Conservation (phyloP, 2,329 filamentous ascomycete species). For the Fusarium pininemorale region DNA sequence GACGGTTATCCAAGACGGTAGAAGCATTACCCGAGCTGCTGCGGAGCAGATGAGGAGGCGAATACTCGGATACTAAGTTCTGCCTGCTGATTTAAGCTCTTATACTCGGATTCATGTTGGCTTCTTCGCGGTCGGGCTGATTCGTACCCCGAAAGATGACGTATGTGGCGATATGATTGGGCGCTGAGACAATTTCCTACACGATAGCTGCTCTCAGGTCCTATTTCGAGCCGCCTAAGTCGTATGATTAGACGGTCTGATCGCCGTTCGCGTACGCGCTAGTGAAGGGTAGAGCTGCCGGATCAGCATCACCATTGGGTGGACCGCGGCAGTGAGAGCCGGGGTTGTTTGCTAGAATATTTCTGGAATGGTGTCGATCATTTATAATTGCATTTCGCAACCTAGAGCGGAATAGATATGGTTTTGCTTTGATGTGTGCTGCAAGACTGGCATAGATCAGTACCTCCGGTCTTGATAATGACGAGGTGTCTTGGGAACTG, state of each 20-base stretch:
- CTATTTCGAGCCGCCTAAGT: background rate
- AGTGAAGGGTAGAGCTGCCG: background rate
- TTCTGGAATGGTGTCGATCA: background rate
- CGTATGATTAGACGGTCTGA: background rate
- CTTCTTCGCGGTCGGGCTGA: background rate
- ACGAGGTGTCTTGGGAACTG: no score
- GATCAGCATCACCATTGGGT: background rate
- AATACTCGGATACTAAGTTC: background rate
- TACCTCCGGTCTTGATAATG: background rate
- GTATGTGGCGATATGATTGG: background rate
- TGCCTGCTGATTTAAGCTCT: no score
- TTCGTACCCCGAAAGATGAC: background rate
- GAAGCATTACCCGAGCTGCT: background rate
- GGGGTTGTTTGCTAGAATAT: background rate
- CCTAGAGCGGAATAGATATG: background rate
- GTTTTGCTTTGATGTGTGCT: background rate
- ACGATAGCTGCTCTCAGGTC: background rate
- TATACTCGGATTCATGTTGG: no score
- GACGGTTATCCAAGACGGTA: fast-evolving
- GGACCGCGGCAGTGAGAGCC: background rate
- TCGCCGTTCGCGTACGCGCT: background rate
- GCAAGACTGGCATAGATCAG: background rate
- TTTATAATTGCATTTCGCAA: background rate
- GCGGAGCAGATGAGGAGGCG: background rate
- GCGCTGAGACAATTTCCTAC: background rate